Evolutionary conservation across 2,329 filamentous ascomycete genomes (phyloP).

Genomic region (Harringtonia aguacate): DNA sequence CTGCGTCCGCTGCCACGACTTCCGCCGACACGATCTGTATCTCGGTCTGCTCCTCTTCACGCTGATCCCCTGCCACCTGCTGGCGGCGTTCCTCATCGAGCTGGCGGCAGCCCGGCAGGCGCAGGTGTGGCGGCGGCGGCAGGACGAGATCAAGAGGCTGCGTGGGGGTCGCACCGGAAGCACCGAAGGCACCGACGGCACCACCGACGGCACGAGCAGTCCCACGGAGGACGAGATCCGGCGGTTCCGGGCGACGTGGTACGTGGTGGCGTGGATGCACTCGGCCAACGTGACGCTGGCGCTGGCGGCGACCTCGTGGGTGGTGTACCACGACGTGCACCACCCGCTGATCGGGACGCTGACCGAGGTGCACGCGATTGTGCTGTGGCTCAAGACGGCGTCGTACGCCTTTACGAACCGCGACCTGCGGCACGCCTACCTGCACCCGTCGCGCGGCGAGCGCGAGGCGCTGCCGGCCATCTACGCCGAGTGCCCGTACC

Average conservation of each 20-base stretch:
- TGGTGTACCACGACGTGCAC: constrained; percentile 84
- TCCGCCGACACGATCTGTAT: constrained; percentile 64
- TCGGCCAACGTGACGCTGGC: constrained; percentile 74
- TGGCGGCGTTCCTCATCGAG: constrained; percentile 86
- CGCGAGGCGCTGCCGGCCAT: constrained; percentile 66
- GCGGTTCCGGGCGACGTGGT: constrained; percentile 68
- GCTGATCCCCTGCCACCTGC: constrained; percentile 80
- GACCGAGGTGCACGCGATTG: constrained; percentile 81
- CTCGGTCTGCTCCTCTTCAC: constrained; percentile 72
- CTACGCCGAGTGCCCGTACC: constrained; percentile 78
- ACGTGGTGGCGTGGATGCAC: constrained; percentile 68
- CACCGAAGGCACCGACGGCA: background rate
- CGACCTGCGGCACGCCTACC: constrained; percentile 81
- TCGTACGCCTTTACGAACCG: constrained; percentile 96
- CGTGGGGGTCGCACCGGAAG: background rate
- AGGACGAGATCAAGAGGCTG: background rate
- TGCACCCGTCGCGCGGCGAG: constrained; percentile 61
- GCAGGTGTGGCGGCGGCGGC: constrained; percentile 50
- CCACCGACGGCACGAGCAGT: constrained; percentile 35
- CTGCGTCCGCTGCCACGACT: constrained; percentile 82
- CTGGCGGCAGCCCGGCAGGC: constrained; percentile 71
- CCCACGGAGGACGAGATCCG: constrained; percentile 51
- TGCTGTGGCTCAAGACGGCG: constrained; percentile 92
- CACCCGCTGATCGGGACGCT: constrained; percentile 90
- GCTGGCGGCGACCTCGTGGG: constrained; percentile 67